phyloP scores from a whole-genome alignment of 306 rosid species.

The Elaeagnus macrophylla region DNA sequence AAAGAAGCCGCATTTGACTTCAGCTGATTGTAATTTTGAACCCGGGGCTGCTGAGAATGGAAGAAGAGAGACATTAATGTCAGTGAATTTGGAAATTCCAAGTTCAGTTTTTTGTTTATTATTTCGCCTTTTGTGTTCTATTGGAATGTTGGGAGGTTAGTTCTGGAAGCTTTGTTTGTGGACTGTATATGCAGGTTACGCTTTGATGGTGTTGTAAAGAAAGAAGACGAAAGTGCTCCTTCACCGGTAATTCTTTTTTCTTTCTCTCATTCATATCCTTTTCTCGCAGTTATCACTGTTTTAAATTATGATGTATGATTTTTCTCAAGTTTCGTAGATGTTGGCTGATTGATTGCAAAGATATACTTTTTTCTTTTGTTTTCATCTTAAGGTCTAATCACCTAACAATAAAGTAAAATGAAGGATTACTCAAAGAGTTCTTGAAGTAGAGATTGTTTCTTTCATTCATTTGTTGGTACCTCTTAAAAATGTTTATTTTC shows the following conservation, averaged over 20 bases:
- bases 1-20: not conserved
- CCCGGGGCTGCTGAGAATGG: slow-evolving; percentile 7
- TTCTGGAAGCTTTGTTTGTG: not conserved
- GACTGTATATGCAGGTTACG: slow-evolving; percentile 10
- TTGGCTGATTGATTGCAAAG: no score
- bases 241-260: slow-evolving; percentile 26
- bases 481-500: no score
- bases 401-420: no score
- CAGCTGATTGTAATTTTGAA: slow-evolving; percentile 1
- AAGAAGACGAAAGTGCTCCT: slow-evolving; percentile 16
- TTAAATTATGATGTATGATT: not conserved
- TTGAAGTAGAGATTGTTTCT: no score
- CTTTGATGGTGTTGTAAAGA: slow-evolving; percentile 10
- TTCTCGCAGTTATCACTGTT: not conserved
- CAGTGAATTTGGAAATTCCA: slow-evolving; percentile 3
- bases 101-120: not conserved
- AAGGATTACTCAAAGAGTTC: no score
- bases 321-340: not conserved
- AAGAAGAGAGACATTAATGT: slow-evolving; percentile 1
- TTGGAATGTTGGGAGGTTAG: no score
- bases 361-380: no score
- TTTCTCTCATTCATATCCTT: not conserved
- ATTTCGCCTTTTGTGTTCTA: no score
- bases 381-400: no score
- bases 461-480: no score